A percentile compares a stretch with the other conserved stretches of the same genome.
Evolutionary conservation across 2,329 filamentous ascomycete species (phyloP).

Genomic region (Epichloe coenophiala): DNA sequence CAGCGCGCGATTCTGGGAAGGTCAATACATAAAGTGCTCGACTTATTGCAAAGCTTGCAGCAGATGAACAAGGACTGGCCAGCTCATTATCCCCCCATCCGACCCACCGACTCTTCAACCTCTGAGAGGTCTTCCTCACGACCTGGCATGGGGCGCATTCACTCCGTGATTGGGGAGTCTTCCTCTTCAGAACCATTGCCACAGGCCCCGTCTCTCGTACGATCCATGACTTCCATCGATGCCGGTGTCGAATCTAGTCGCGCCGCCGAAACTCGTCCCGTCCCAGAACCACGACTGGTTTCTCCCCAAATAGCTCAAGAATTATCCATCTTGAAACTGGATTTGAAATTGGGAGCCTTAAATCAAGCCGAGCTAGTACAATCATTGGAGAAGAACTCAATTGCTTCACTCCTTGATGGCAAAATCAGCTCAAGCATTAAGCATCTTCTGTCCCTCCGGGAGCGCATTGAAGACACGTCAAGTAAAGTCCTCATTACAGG

Average conservation of each 20-base stretch:
- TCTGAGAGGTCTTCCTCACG: conserved; percentile 36
- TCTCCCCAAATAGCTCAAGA: conserved; percentile 89
- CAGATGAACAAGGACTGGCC: conserved; percentile 88
- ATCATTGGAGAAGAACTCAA: conserved; percentile 81
- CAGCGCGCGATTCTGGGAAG: conserved; percentile 79
- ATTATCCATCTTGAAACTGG: conserved; percentile 88
- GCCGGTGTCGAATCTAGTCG: conserved; percentile 57
- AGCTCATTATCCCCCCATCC: conserved; percentile 82
- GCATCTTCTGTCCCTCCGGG: conserved; percentile 72
- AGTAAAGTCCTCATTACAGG: conserved; percentile 95
- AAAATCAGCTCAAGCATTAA: conserved; percentile 91
- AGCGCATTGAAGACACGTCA: conserved; percentile 91
- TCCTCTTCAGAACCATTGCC: conserved; percentile 19
- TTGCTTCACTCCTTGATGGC: conserved; percentile 80
- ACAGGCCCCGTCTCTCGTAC: conserved; percentile 40
- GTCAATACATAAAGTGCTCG: conserved; percentile 75
- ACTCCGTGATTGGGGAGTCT: conserved; percentile 42
- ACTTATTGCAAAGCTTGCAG: conserved; percentile 70
- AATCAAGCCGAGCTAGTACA: conserved; percentile 87
- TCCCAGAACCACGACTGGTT: conserved; percentile 66
- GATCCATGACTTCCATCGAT: conserved; percentile 61
- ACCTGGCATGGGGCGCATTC: conserved; percentile 49
- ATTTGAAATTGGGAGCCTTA: conserved; percentile 76
- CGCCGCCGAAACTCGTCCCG: conserved; percentile 45
- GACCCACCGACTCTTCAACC: conserved; percentile 39